Percentiles rank a stretch among this genome's conserved stretches.
phyloP scores from a whole-genome alignment of 2,329 filamentous ascomycete species.

The Aspergillus tubingensis region DNA sequence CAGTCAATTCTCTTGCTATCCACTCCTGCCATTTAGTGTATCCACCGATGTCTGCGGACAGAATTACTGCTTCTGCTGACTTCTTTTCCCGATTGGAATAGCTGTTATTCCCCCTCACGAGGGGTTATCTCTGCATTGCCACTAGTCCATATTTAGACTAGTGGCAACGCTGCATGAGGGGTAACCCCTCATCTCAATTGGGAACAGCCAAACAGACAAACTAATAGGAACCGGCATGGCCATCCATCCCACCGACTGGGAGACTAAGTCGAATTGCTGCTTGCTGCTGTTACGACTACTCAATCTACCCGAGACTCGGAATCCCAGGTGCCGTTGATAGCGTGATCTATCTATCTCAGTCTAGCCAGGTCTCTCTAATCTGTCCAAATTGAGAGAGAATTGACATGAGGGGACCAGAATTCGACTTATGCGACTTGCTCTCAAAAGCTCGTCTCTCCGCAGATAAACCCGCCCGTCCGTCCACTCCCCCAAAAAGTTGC shows the following conservation, averaged over 20 bases:
- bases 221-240: not conserved
- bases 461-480: not conserved
- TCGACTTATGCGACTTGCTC: not conserved
- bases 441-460: not conserved
- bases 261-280: not conserved
- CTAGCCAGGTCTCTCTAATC: not conserved
- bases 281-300: not conserved
- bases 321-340: not conserved
- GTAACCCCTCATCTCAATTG: not conserved
- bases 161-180: not conserved
- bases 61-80: not conserved
- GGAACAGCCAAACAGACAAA: not conserved
- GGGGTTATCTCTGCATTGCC: not conserved
- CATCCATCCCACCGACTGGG: too few species aligned
- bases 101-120: constrained; percentile 19
- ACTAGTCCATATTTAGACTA: not conserved
- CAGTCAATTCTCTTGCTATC: not conserved
- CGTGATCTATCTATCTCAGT: not conserved
- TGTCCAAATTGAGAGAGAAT: not conserved
- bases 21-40: too few species aligned
- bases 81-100: constrained; percentile 1
- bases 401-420: not conserved
- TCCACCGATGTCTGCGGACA: not conserved
- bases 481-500: not conserved
- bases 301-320: not conserved